A percentile compares a stretch with the other conserved stretches of the same genome.
phyloP scores from a whole-genome alignment of 768 basidiomycete species.

The Tulasnella sp. region DNA sequence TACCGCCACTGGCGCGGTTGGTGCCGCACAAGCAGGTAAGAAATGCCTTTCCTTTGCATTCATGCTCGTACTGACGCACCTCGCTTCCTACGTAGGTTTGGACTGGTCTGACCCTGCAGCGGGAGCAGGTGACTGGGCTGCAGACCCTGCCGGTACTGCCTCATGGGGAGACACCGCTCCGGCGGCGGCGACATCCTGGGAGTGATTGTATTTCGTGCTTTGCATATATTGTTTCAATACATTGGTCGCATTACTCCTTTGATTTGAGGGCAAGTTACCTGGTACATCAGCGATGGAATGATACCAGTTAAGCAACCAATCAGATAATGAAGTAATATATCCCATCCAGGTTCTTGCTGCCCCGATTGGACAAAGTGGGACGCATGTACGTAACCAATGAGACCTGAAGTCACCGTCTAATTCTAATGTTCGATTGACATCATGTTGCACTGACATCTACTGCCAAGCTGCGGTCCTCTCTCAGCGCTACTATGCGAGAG shows the following conservation, averaged over 20 bases:
- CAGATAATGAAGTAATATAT: too few relatives aligned
- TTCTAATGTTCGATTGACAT: too few relatives aligned
- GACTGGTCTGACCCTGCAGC: conserved; percentile 68
- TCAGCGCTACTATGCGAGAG: too few relatives aligned
- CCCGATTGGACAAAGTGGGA: too few relatives aligned
- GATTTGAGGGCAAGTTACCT: too few relatives aligned
- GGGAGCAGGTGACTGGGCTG: conserved; percentile 69
- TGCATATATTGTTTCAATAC: neutral
- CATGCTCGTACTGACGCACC: neutral
- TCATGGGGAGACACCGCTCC: conserved; percentile 19
- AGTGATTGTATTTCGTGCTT: neutral
- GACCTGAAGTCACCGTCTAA: too few relatives aligned
- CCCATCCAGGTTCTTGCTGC: too few relatives aligned
- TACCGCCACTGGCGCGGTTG: conserved; percentile 19
- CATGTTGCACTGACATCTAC: too few relatives aligned
- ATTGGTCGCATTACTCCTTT: neutral
- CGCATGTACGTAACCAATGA: too few relatives aligned
- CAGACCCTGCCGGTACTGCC: conserved; percentile 51
- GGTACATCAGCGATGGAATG: too few relatives aligned
- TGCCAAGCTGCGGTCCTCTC: too few relatives aligned
- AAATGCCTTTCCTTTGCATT: conserved; percentile 21
- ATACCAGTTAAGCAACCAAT: too few relatives aligned
- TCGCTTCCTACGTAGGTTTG: conserved; percentile 37
- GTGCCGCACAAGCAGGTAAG: conserved; percentile 31
- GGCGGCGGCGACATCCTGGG: conserved; percentile 6